A percentile compares a stretch with the other conserved stretches of the same genome.
phyloP scores from a whole-genome alignment of 2,329 filamentous ascomycete genomes.

The Apiospora pterosperma region DNA sequence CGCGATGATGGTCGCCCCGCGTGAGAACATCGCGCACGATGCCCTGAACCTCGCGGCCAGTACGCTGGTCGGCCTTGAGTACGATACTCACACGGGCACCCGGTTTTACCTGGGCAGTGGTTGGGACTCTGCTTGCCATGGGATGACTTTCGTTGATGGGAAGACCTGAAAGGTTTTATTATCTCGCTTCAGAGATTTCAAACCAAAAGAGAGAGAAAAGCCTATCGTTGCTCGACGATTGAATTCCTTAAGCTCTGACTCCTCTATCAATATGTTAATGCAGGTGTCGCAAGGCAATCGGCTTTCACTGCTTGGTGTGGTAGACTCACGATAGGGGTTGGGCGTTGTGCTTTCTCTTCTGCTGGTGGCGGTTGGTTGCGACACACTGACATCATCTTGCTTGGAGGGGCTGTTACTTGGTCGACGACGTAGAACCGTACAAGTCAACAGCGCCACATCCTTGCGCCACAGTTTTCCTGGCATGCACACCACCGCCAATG shows the following conservation, averaged over 20 bases:
- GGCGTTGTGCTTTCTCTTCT: neutral
- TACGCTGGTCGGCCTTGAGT: constrained; percentile 72
- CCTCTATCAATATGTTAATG: neutral
- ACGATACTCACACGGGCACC: constrained; percentile 69
- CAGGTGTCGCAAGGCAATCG: neutral
- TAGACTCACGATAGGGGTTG: neutral
- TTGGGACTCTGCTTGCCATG: constrained; percentile 35
- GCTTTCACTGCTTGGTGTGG: neutral
- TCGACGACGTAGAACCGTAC: neutral
- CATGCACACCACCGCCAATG: too few relatives aligned
- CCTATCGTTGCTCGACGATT: too few relatives aligned
- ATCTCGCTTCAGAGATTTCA: neutral
- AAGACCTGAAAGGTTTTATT: neutral
- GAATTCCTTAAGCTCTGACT: neutral
- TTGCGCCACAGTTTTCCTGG: neutral
- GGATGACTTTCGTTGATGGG: neutral
- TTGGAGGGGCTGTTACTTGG: neutral
- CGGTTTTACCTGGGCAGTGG: constrained; percentile 48
- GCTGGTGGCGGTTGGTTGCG: neutral
- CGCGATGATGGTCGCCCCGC: constrained; percentile 69
- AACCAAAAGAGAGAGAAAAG: neutral
- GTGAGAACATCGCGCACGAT: constrained; percentile 67
- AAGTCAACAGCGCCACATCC: neutral
- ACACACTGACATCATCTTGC: neutral
- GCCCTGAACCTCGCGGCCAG: constrained; percentile 67